Base-by-base conservation (phyloP, 2,329 filamentous ascomycete genomes). In the Calycina marina region DNA sequence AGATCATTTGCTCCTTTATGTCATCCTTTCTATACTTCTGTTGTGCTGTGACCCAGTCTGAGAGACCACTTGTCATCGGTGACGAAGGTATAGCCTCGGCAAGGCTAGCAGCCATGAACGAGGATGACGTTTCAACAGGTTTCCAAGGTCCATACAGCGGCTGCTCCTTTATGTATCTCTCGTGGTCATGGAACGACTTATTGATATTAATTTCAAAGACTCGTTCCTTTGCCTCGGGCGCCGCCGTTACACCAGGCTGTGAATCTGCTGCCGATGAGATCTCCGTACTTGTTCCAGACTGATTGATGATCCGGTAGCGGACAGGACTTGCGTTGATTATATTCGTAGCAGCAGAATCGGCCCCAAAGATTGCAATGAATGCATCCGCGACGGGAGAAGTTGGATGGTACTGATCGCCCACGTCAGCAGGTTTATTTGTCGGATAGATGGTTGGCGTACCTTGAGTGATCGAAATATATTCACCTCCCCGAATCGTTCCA, bases 401-500 rank as follows among this genome's bases (percentile, higher is more conserved):
- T 6, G 40, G 40, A 14, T 41, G 16, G 25, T 29, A 29, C 27
- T 29, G 12, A 9, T 3, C n/a, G n/a, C 8, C 27, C 8, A 29
- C 8, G 15, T 29, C 12, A 29, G 27, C 12, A 14, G 9, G 10
- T 3, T 9, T 29, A 29, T 13, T 16, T 29, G 14, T 17, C 5
- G 15, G 12, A 18, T 8, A 29, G 9, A 16, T 11, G 15, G 3
- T 29, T 14, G 14, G 14, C 42, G n/a, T n/a, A 52, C 51, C 38
- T 53, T 53, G 14, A 48, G 37, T 20, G 45, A 48, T 14, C 40
- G 41, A 34, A 54, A 53, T 40, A 52, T 44, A 11, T 31, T 40
- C 4, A 54, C 47, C 29, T 52, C 44, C 2, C 51, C 51, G 38
- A 48, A 51, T 20, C 45, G 40, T 31, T 52, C 46, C 13, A 53